Percentiles rank a stretch among this genome's conserved stretches.
These are phyloP conservation scores for Lecanicillium sp. DNA, from an alignment of 2,329 filamentous ascomycete genomes.

Conservation along the genomic window DNA sequence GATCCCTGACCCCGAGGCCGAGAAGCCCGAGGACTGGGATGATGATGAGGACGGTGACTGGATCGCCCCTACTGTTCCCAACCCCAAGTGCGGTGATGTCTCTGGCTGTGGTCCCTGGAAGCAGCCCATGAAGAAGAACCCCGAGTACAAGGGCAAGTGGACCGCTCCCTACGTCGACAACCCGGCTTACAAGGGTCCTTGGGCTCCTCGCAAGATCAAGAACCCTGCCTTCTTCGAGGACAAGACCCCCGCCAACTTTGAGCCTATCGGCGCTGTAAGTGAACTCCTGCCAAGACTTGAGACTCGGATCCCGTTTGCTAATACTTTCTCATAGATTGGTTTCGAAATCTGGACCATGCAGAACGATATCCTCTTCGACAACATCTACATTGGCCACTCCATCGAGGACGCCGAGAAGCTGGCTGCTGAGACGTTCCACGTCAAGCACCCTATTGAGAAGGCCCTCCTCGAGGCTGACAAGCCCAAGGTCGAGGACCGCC, in stretches of 20 bases:
- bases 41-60: constrained; percentile 99
- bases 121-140: constrained; percentile 88
- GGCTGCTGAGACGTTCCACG: constrained; percentile 78
- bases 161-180: constrained; percentile 88
- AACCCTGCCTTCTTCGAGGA: constrained; percentile 97
- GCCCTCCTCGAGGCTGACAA: constrained; percentile 69
- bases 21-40: constrained; percentile 99
- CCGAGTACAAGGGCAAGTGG: constrained; percentile 99
- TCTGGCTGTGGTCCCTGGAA: constrained; percentile 94
- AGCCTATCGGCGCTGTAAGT: constrained; percentile 95
- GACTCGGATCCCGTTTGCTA: constrained; percentile 12
- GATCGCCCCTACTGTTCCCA: constrained; percentile 80
- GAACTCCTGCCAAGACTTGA: neutral
- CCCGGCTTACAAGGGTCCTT: constrained; percentile 93
- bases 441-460: constrained; percentile 81
- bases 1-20: constrained; percentile 84
- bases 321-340: constrained; percentile 57
- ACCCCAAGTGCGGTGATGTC: constrained; percentile 90
- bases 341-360: constrained; percentile 99
- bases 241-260: constrained; percentile 92
- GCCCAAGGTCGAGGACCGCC: constrained; percentile 62
- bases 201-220: constrained; percentile 91
- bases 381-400: constrained; percentile 99
- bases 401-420: constrained; percentile 85
- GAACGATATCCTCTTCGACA: constrained; percentile 97